These are phyloP conservation scores for Saitozyma sp. DNA, from an alignment of 768 basidiomycete genomes.

Conservation along the genomic window DNA sequence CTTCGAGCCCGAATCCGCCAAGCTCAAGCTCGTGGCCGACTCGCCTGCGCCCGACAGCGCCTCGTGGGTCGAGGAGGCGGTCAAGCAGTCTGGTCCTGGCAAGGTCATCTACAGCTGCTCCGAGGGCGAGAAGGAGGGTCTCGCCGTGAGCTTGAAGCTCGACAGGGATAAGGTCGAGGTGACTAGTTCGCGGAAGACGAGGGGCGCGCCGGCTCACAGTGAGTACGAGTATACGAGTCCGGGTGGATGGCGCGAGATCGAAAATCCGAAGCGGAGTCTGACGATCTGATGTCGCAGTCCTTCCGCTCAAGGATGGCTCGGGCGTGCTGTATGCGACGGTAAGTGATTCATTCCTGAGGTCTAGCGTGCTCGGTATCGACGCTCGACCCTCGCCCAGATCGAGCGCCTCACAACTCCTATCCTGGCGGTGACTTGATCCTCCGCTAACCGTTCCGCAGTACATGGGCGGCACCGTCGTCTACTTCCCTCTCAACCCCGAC, in stretches of 20 bases:
- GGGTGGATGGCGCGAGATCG: conserved; percentile 59
- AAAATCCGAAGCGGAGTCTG: too few relatives aligned
- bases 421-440: too few relatives aligned
- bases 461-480: conserved; percentile 63
- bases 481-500: conserved; percentile 59
- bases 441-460: conserved; percentile 58
- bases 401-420: too few relatives aligned
- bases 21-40: conserved; percentile 55
- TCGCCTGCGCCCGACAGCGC: conserved; percentile 54
- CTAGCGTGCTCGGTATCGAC: not conserved
- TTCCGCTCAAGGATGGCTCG: conserved; percentile 61
- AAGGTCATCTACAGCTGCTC: conserved; percentile 64
- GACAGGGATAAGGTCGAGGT: conserved; percentile 59
- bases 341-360: conserved; percentile 47
- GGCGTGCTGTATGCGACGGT: conserved; percentile 73
- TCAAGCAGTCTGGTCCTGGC: not conserved
- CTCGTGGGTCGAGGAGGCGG: conserved; percentile 68
- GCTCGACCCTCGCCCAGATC: too few relatives aligned
- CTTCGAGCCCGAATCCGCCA: conserved; percentile 61
- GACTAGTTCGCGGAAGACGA: conserved; percentile 30
- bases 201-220: conserved; percentile 44
- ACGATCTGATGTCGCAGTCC: conserved; percentile 60
- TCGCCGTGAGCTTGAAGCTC: conserved; percentile 63
- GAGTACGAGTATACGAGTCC: conserved; percentile 1
- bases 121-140: conserved; percentile 65